These are phyloP conservation scores for Solanum sitiens DNA, from an alignment of 257 asterid species.

Conservation along the genomic window DNA sequence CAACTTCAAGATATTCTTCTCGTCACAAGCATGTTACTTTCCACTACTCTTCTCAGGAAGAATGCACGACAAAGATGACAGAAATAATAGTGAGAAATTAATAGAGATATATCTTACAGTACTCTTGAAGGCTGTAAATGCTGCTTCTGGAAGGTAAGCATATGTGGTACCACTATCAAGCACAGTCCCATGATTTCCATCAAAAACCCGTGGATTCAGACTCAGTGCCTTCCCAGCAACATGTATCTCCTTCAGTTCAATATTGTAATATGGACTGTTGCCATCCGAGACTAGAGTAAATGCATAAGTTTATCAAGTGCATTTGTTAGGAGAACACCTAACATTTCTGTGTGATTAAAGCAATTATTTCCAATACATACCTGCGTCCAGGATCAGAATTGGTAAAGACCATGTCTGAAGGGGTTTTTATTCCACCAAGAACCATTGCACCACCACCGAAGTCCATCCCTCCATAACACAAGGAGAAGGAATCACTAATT, in stretches of 20 bases:
- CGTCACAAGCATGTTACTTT: not conserved
- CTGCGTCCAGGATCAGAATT: slow-evolving; percentile 85
- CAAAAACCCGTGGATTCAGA: slow-evolving; percentile 55
- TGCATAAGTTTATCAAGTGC: slow-evolving; percentile 89
- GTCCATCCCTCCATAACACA: slow-evolving; percentile 99
- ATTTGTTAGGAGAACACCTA: slow-evolving; percentile 78
- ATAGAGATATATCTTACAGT: slow-evolving; percentile 56
- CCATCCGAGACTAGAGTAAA: slow-evolving; percentile 99
- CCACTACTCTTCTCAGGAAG: not conserved
- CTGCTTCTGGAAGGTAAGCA: slow-evolving; percentile 89
- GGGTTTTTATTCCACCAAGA: slow-evolving; percentile 81
- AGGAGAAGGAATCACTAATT: slow-evolving; percentile 81
- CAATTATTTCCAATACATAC: slow-evolving; percentile 41
- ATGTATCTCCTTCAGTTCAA: slow-evolving; percentile 87
- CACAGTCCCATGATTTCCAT: slow-evolving; percentile 86
- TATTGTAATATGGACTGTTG: slow-evolving; percentile 99
- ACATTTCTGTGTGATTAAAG: slow-evolving; percentile 31
- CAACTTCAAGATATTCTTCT: not conserved
- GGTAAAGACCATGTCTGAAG: slow-evolving; percentile 73
- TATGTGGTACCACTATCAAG: slow-evolving; percentile 98
- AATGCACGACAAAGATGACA: not conserved
- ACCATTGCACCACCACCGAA: slow-evolving; percentile 99
- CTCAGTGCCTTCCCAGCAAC: slow-evolving; percentile 90
- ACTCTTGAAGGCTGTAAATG: slow-evolving; percentile 71
- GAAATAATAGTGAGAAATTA: not conserved